phyloP scores from a whole-genome alignment of 2,329 filamentous ascomycete genomes.

The Alternaria atra region DNA sequence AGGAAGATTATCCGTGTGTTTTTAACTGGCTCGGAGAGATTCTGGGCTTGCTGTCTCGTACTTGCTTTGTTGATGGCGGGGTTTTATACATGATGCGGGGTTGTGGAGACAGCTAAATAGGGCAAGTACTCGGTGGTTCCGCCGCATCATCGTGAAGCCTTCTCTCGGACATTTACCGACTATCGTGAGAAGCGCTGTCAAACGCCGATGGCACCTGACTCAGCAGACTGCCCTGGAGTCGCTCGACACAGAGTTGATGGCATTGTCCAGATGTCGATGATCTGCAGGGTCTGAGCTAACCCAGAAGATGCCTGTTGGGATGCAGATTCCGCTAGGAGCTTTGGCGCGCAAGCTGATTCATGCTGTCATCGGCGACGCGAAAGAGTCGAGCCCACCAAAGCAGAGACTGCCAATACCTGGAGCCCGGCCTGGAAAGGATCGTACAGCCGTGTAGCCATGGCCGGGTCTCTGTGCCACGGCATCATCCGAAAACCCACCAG shows the following conservation, averaged over 20 bases:
- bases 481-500: background rate
- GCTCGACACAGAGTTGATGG: background rate
- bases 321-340: constrained; percentile 2
- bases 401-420: background rate
- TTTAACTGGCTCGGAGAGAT: background rate
- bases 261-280: constrained; percentile 9
- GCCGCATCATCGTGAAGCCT: constrained; percentile 16
- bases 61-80: constrained; percentile 28
- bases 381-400: background rate
- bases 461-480: background rate
- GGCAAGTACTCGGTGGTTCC: constrained; percentile 27
- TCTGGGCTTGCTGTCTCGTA: background rate
- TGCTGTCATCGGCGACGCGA: background rate
- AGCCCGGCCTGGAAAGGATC: background rate
- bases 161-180: constrained; percentile 12
- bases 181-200: background rate
- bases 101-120: constrained; percentile 26
- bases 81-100: constrained; percentile 28
- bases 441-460: background rate
- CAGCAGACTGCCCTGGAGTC: background rate
- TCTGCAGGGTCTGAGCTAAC: constrained; percentile 18
- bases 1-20: constrained; percentile 3
- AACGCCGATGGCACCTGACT: background rate
- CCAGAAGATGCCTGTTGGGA: constrained; percentile 6
- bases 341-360: constrained; percentile 10